Conservation (phyloP, 2,329 filamentous ascomycete species). For the Xylariaceae sp. region DNA sequence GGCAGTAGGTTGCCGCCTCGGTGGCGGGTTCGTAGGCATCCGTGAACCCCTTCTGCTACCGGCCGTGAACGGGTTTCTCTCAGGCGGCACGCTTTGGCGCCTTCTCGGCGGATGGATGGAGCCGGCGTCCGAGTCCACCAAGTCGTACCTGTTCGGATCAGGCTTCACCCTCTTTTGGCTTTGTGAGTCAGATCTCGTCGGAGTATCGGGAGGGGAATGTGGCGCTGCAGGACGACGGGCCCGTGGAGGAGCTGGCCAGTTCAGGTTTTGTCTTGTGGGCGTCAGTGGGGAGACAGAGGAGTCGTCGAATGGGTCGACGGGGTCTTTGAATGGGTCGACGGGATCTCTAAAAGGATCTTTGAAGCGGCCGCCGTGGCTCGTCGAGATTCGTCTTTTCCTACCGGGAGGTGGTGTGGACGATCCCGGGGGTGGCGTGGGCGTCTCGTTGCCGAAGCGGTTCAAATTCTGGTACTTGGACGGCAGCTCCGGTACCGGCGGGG, state of each 20-base stretch:
- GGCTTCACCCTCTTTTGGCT: conserved; percentile 2
- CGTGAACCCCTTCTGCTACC: not conserved
- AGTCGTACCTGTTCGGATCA: conserved; percentile 9
- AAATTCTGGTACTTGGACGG: conserved; percentile 13
- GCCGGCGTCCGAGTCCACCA: conserved; percentile 16
- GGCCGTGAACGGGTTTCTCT: conserved; percentile 14
- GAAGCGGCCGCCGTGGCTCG: no score
- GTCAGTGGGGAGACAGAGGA: no score
- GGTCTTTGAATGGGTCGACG: no score
- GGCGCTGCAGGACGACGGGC: not conserved
- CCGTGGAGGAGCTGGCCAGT: conserved; percentile 17
- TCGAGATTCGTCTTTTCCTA: no score
- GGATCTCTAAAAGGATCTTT: no score
- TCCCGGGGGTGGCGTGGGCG: not conserved
- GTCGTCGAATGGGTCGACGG: no score
- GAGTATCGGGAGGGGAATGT: no score
- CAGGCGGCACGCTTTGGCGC: no score
- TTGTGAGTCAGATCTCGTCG: not conserved
- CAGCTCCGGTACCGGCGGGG: conserved; percentile 20
- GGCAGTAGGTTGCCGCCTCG: no score
- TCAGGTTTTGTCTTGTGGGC: conserved; percentile 1
- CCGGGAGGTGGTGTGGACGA: not conserved
- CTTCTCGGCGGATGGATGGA: no score
- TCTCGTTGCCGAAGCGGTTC: not conserved
- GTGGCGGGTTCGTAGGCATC: no score